Percentiles rank a stretch among this genome's conserved stretches.
These are phyloP conservation scores for Tetrapisispora namnaoensis DNA, from an alignment of 805 yeast species.

Conservation along the genomic window DNA sequence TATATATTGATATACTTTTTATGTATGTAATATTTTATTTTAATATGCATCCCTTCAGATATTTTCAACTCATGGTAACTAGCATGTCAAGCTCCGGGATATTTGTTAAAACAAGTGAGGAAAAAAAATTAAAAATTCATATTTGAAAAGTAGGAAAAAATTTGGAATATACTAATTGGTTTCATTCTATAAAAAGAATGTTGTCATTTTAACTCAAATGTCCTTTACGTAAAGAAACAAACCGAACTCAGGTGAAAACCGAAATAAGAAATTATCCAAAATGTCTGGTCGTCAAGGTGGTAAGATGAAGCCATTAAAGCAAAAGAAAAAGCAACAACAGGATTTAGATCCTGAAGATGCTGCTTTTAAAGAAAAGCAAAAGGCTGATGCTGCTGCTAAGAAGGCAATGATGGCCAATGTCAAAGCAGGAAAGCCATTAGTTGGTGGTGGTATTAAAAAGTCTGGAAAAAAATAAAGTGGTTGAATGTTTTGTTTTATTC, in stretches of 20 bases:
- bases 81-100: too few relatives aligned
- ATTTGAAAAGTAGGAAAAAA: too few relatives aligned
- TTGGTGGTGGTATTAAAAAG: slow-evolving; percentile 94
- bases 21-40: not conserved
- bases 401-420: slow-evolving; percentile 86
- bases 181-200: too few relatives aligned
- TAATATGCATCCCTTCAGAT: not conserved
- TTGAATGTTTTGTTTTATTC: too few relatives aligned
- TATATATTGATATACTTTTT: not conserved
- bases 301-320: slow-evolving; percentile 68
- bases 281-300: slow-evolving; percentile 99
- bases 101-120: too few relatives aligned
- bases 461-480: slow-evolving; percentile 45
- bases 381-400: slow-evolving; percentile 87
- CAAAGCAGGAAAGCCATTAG: slow-evolving; percentile 80
- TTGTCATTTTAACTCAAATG: too few relatives aligned
- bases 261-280: not conserved
- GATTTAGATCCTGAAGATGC: slow-evolving; percentile 78
- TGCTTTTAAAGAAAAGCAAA: slow-evolving; percentile 89
- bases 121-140: too few relatives aligned
- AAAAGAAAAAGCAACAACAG: slow-evolving; percentile 67
- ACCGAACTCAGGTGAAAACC: too few relatives aligned
- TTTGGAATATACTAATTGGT: not conserved
- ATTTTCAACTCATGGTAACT: not conserved
- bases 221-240: too few relatives aligned